Conservation (phyloP, 345 rosid genomes). For the Ailanthus altissimus region DNA sequence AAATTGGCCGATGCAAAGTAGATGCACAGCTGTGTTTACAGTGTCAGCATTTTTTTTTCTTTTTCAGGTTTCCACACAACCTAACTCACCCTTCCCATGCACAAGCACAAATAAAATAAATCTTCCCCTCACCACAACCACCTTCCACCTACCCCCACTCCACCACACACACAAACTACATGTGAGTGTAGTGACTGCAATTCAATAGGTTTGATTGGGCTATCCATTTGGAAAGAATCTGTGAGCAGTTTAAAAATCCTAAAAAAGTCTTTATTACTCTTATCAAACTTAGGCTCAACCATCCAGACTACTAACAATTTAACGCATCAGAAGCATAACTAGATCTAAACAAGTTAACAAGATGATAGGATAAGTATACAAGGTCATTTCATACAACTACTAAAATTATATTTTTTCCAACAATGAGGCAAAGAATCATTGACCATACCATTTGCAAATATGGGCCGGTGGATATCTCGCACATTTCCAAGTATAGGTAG, state of each 20-base stretch:
- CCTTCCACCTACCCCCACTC: too few species aligned
- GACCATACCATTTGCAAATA: slow-evolving; percentile 86
- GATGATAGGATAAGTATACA: background rate
- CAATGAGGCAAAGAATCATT: slow-evolving; percentile 19
- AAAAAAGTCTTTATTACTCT: background rate
- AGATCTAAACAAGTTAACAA: background rate
- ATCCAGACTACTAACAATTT: background rate
- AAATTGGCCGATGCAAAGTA: background rate
- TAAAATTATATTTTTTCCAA: background rate
- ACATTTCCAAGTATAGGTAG: slow-evolving; percentile 89
- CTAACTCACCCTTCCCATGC: too few species aligned
- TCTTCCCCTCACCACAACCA: too few species aligned
- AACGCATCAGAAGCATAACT: background rate
- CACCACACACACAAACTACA: too few species aligned
- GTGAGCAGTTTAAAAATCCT: background rate
- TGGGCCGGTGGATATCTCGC: slow-evolving; percentile 80
- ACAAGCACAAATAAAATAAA: too few species aligned
- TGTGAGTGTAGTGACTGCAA: too few species aligned
- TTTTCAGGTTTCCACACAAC: too few species aligned
- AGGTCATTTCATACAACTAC: slow-evolving; percentile 17
- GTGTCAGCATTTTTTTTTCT: too few species aligned
- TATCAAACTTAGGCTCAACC: background rate
- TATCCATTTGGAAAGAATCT: too few species aligned
- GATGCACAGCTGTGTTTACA: too few species aligned
- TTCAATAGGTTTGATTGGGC: too few species aligned